Evolutionary conservation across 2,329 filamentous ascomycete species (phyloP), one percentile per base, ranked within the genome.

Genomic region (Arthrobotrys megalospora): DNA sequence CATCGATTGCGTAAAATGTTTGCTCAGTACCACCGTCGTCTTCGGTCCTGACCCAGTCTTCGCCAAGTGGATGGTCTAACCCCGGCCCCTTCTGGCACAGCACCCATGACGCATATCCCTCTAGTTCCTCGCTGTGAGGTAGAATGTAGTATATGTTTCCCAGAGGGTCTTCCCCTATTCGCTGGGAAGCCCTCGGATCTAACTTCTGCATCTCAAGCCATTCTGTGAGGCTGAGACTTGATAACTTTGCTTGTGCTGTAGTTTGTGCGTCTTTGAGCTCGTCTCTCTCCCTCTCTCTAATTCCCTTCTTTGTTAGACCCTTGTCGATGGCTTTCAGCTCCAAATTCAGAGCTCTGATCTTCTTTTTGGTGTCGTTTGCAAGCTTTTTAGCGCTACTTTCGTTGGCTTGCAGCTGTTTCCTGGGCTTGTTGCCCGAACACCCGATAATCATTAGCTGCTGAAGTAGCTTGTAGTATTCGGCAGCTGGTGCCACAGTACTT

Each of bases 41-140:
- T 43, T 72, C 62, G 2, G 36, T 28, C n/a, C 45, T 34, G 58
- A 67, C 28, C 67, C 67, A 68, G 6, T 68, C 62, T 36, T 68
- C 60, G 34, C 52, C 67, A 38, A 68, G 62, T 11, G 72, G 72
- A 38, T 70, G 72, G 24, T 70, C 65, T n/a, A 78, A 48, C 21
- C 50, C 67, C 3, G 34, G 48, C 24, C 52, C 53, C 45, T 72
- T 72, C 62, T 72, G 67, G 38, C 67, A 78, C 50, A 70, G 62
- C 19, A 68, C 67, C 62, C 66, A 77, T 32, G 71, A 76, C 24
- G 73, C 66, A 53, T 77, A 70, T 36, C 66, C 58, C 28, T 48
- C 53, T 45, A 68, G 36, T n/a, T 67, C 41, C 21, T 67, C 60
- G 32, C 36, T 34, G 50, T 45, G 43, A 53, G 45, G 62, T 12